phyloP scores from a whole-genome alignment of 2,329 filamentous ascomycete species.

The Trichoderma citrinoviride region DNA sequence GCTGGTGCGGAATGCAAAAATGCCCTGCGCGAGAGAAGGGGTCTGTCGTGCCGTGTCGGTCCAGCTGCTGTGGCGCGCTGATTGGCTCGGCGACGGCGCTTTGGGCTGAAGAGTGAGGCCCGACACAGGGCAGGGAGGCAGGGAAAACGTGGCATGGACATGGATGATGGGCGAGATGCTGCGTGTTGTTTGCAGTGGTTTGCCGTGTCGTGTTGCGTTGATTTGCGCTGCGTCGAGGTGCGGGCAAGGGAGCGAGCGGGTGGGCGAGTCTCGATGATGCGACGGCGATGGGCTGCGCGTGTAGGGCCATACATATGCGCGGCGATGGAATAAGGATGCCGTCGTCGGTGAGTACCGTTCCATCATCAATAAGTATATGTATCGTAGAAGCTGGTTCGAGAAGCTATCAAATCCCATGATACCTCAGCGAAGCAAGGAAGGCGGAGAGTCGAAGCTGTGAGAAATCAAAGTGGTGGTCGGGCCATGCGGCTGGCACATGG shows the following conservation, averaged over 20 bases:
- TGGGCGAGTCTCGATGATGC: neutral
- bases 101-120: slow-evolving; percentile 25
- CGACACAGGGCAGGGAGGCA: neutral
- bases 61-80: neutral
- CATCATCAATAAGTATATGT: too few relatives aligned
- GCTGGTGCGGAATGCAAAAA: slow-evolving; percentile 15
- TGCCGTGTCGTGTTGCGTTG: neutral
- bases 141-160: slow-evolving; percentile 12
- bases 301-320: too few relatives aligned
- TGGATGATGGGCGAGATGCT: neutral
- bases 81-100: slow-evolving; percentile 7
- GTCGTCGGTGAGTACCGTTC: too few relatives aligned
- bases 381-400: too few relatives aligned
- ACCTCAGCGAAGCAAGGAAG: neutral
- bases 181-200: neutral
- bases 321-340: neutral
- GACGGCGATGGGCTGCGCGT: neutral
- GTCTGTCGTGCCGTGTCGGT: neutral
- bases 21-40: neutral
- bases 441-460: neutral
- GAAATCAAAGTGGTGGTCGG: slow-evolving; percentile 1
- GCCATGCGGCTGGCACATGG: slow-evolving; percentile 22
- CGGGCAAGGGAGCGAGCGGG: too few relatives aligned
- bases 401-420: too few relatives aligned
- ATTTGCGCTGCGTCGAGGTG: too few relatives aligned